Evolutionary conservation across 805 yeast species (phyloP).

Genomic region (Candida palmyrensis): DNA sequence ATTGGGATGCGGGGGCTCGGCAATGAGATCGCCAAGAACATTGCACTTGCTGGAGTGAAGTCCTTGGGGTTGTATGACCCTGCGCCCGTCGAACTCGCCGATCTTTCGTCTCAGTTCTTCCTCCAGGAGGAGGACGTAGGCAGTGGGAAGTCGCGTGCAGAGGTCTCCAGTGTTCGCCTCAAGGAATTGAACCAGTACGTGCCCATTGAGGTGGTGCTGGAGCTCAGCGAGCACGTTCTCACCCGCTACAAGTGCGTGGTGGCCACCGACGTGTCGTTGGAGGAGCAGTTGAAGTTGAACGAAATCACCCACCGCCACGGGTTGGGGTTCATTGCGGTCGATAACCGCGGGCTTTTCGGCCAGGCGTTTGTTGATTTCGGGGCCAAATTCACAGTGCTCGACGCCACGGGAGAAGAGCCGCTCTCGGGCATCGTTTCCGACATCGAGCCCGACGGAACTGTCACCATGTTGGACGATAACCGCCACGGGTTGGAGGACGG

Average conservation of each 20-base stretch:
- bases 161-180: conserved; percentile 59
- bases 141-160: conserved; percentile 71
- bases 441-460: conserved; percentile 82
- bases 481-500: conserved; percentile 96
- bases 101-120: conserved; percentile 88
- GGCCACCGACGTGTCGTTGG: conserved; percentile 70
- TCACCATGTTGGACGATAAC: conserved; percentile 86
- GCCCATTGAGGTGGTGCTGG: conserved; percentile 65
- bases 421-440: conserved; percentile 81
- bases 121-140: conserved; percentile 56
- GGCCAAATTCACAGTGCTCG: conserved; percentile 68
- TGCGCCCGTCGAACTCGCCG: conserved; percentile 55
- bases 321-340: conserved; percentile 78
- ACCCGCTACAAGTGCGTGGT: conserved; percentile 71
- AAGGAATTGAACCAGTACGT: conserved; percentile 87
- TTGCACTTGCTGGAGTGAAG: conserved; percentile 96
- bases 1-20: conserved; percentile 93
- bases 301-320: conserved; percentile 65
- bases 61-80: conserved; percentile 85
- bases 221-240: conserved; percentile 51
- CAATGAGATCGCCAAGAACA: conserved; percentile 92
- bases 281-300: conserved; percentile 72
- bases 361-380: conserved; percentile 90
- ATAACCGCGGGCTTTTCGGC: conserved; percentile 85
- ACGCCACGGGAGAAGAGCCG: conserved; percentile 92